Conservation (phyloP, 73 alveolate genomes). For the Blepharisma stoltei region DNA sequence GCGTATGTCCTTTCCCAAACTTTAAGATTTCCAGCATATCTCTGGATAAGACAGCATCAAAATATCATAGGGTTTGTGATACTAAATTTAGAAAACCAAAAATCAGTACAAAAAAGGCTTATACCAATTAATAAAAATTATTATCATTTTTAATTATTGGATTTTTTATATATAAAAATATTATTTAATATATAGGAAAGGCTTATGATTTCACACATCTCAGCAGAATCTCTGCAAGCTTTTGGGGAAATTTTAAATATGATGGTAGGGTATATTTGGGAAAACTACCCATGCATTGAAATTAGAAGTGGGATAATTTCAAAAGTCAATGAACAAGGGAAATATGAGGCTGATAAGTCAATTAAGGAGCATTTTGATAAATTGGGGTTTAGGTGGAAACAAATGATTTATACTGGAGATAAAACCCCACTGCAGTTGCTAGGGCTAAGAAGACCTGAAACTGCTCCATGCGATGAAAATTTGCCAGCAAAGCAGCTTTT, state of each 20-base stretch:
- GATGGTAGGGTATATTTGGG: neutral
- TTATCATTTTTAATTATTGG: no score
- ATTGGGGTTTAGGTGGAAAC: conserved; percentile 24
- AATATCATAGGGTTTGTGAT: neutral
- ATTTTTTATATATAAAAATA: no score
- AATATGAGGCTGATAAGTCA: conserved; percentile 26
- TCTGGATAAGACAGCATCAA: neutral
- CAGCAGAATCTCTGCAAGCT: neutral
- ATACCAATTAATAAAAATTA: no score
- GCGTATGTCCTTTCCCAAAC: neutral
- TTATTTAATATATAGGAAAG: no score
- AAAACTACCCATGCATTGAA: conserved; percentile 3
- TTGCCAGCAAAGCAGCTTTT: neutral
- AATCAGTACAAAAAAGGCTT: conserved; percentile 7
- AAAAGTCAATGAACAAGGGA: neutral
- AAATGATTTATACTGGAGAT: neutral
- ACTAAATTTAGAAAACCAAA: conserved; percentile 20
- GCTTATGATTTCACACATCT: neutral
- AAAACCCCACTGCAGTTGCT: neutral
- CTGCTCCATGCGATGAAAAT: neutral
- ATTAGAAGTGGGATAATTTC: neutral
- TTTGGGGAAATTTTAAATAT: neutral
- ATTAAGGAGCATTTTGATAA: conserved; percentile 3
- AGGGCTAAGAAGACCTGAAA: neutral
- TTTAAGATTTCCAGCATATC: neutral